Conservation (phyloP, 2,329 filamentous ascomycete genomes). For the Diaporthe sp. region DNA sequence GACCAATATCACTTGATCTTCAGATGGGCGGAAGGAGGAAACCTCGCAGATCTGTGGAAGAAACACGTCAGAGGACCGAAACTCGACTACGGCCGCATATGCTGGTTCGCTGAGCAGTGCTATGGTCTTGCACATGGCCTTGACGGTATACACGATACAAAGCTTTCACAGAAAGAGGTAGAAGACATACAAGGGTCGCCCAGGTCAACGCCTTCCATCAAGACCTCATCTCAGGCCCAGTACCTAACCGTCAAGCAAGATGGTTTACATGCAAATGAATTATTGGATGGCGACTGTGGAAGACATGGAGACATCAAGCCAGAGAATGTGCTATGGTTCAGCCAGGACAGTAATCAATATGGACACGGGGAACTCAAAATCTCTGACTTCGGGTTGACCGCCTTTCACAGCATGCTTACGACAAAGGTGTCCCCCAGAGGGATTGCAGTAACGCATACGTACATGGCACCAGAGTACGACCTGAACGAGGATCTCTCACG, state of each 20-base stretch:
- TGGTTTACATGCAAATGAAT: no score
- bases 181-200: background rate
- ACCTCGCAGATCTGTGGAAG: background rate
- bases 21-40: constrained; percentile 12
- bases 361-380: background rate
- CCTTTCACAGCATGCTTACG: background rate
- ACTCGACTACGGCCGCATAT: background rate
- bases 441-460: background rate
- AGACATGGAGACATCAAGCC: constrained; percentile 18
- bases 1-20: background rate
- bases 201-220: no score
- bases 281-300: no score
- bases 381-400: background rate
- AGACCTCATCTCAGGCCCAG: no score
- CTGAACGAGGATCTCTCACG: background rate
- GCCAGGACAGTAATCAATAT: background rate
- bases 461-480: constrained; percentile 5
- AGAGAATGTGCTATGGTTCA: background rate
- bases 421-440: background rate
- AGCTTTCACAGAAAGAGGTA: background rate
- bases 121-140: background rate
- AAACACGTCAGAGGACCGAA: background rate
- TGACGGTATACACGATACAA: background rate
- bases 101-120: constrained; percentile 10
- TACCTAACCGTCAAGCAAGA: no score